These are phyloP conservation scores for Botrytis aclada DNA, from an alignment of 2,329 filamentous ascomycete species.

Conservation along the genomic window DNA sequence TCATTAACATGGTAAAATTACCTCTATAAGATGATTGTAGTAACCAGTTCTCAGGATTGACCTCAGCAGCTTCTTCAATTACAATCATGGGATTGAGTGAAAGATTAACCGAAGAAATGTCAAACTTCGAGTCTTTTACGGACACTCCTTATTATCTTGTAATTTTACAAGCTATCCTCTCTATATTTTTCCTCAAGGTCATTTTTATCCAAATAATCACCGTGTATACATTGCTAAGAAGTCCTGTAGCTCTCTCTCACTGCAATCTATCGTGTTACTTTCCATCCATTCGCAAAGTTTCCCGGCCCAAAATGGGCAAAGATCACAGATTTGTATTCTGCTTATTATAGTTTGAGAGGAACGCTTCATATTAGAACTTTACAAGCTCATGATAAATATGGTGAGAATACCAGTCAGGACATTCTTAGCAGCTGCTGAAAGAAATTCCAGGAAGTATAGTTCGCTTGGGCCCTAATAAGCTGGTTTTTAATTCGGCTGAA, in stretches of 20 bases:
- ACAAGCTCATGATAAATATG: background rate
- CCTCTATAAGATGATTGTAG: too few species aligned
- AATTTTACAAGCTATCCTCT: too few species aligned
- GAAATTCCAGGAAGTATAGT: background rate
- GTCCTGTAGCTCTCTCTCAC: background rate
- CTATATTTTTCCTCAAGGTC: background rate
- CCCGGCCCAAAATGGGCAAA: background rate
- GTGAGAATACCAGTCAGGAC: background rate
- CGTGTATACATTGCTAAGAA: background rate
- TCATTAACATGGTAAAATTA: too few species aligned
- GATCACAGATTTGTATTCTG: background rate
- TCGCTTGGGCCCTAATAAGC: background rate
- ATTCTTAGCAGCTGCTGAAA: background rate
- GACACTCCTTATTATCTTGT: too few species aligned
- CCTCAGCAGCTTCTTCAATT: too few species aligned
- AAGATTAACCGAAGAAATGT: too few species aligned
- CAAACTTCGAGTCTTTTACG: too few species aligned
- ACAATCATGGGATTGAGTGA: too few species aligned
- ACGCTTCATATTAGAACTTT: background rate
- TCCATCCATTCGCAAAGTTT: background rate
- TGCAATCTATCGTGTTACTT: background rate
- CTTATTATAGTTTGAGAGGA: background rate
- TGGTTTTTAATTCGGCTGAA: background rate
- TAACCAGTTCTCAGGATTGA: too few species aligned
- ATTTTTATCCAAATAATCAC: background rate